phyloP scores from a whole-genome alignment of 495 filamentous ascomycete genomes.

The Xylaria intraflava region DNA sequence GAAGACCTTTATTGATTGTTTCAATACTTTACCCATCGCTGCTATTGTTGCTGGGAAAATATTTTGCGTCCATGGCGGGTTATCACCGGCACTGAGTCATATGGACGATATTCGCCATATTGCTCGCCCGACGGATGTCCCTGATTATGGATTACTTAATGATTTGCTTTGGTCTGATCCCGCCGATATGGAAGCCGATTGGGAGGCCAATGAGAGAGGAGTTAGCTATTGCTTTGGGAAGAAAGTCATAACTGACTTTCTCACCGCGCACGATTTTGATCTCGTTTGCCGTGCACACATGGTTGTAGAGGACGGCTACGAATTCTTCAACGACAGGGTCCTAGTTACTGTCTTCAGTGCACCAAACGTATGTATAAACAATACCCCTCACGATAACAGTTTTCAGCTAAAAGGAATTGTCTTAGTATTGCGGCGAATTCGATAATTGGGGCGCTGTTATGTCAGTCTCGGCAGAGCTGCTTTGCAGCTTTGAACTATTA shows the following conservation, averaged over 20 bases:
- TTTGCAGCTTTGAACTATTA: constrained; percentile 95
- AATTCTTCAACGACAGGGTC: constrained; percentile 95
- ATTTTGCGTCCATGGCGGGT: constrained; percentile 95
- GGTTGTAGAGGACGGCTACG: constrained; percentile 99
- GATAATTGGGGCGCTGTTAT: constrained; percentile 99
- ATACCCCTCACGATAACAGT: background rate
- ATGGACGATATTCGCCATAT: constrained; percentile 99
- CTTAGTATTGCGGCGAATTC: constrained; percentile 95
- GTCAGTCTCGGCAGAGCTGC: constrained; percentile 87
- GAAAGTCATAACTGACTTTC: constrained; percentile 95
- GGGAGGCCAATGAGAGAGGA: constrained; percentile 94
- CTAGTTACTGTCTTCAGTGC: constrained; percentile 97
- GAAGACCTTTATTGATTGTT: constrained; percentile 98
- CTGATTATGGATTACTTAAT: constrained; percentile 93
- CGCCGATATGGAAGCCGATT: constrained; percentile 94
- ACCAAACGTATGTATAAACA: constrained; percentile 69
- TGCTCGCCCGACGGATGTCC: constrained; percentile 91
- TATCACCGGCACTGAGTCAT: constrained; percentile 85
- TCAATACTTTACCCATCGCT: constrained; percentile 93
- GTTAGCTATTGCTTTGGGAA: constrained; percentile 99
- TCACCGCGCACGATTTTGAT: constrained; percentile 93
- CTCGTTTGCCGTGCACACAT: constrained; percentile 96
- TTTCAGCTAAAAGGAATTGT: background rate
- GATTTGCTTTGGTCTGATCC: constrained; percentile 98
- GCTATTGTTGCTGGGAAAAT: constrained; percentile 97